Base-by-base conservation (phyloP, 1,139 yeast genomes). In the Zygosaccharomyces pseudobailii region DNA sequence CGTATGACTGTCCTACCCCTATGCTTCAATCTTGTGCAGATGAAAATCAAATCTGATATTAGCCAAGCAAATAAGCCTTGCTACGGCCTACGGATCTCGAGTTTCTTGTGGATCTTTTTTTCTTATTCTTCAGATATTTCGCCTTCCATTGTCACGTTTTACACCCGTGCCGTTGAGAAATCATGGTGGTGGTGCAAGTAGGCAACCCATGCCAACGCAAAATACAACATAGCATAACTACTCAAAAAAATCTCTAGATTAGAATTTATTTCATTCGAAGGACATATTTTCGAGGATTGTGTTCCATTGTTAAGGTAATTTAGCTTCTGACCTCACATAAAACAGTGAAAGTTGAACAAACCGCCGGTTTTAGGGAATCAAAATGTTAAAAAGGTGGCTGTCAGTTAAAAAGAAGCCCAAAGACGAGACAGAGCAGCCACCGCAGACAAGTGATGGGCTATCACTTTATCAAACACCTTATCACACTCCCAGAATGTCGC, bases 361-460 rank as follows among this genome's bases (percentile, higher is more conserved):
- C 33, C 19, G 19, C 13, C 6, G 19, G 7, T 30, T 23, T 25
- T n/a, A 35, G 17, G 21, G 22, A 28, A 40, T 20, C 32, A 44
- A 40, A 17, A 54, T 52, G 55, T 36, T 54, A 34, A 54, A 51
- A 42, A 47, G 57, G 46, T 46, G 53, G 48, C 48, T 54, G 10
- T 50, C 51, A 10, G 45, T 46, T 7, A 52, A 46, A 28, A 52
- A 48, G 42, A 41, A 22, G 33, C 23, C 45, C 45, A 33, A 38
- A 35, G 33, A 48, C 37, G 44, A 48, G 35, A 36, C 35, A 36
- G 45, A 27, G 28, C 10, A 34, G 34, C 19, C 39, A 3, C 46
- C 28, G 21, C 40, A 41, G 5, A 22, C 23, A 25, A 30, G 37
- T 5, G 19, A 7, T 23, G 37, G 35, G 25, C 20, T 22, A 38